Percentiles rank a stretch among this genome's conserved stretches.
These are phyloP conservation scores for Myxozyma vanderwaltii DNA, from an alignment of 805 yeast species.

Conservation along the genomic window DNA sequence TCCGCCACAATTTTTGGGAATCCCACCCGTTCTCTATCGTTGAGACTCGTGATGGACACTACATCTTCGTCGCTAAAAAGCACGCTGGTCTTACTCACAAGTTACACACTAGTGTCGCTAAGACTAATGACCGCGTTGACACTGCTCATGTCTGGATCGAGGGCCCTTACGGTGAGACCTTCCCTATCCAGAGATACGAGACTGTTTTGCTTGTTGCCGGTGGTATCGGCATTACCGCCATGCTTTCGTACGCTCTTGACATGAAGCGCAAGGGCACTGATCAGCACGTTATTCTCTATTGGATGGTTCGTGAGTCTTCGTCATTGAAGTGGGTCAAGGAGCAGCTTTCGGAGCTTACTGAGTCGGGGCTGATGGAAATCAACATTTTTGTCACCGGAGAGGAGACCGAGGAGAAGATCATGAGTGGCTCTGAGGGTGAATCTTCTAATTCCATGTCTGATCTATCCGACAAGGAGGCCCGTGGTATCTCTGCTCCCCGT, in stretches of 20 bases:
- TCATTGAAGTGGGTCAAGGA: slow-evolving; percentile 25
- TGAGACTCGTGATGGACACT: slow-evolving; percentile 9
- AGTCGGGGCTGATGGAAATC: slow-evolving; percentile 15
- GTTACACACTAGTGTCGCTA: slow-evolving; percentile 7
- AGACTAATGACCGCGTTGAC: background rate
- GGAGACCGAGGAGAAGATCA: background rate
- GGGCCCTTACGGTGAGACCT: slow-evolving; percentile 60
- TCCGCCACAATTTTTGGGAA: slow-evolving; percentile 23
- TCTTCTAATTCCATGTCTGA: slow-evolving; percentile 9
- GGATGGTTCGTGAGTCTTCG: slow-evolving; percentile 28
- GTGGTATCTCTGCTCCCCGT: background rate
- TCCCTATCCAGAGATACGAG: slow-evolving; percentile 51
- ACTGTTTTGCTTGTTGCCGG: slow-evolving; percentile 59
- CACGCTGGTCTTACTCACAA: slow-evolving; percentile 19
- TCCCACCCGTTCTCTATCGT: slow-evolving; percentile 28
- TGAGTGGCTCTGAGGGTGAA: background rate
- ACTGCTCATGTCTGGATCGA: slow-evolving; percentile 45
- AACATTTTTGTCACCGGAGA: slow-evolving; percentile 28
- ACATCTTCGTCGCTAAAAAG: slow-evolving; percentile 13
- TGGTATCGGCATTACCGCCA: slow-evolving; percentile 66
- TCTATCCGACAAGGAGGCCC: slow-evolving; percentile 6
- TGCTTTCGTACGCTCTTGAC: slow-evolving; percentile 50
- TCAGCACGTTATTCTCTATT: slow-evolving; percentile 30
- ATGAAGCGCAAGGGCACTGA: slow-evolving; percentile 18
- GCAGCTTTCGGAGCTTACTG: slow-evolving; percentile 24